These are phyloP conservation scores for Zalaria obscura DNA, from an alignment of 2,329 filamentous ascomycete species.

Conservation along the genomic window DNA sequence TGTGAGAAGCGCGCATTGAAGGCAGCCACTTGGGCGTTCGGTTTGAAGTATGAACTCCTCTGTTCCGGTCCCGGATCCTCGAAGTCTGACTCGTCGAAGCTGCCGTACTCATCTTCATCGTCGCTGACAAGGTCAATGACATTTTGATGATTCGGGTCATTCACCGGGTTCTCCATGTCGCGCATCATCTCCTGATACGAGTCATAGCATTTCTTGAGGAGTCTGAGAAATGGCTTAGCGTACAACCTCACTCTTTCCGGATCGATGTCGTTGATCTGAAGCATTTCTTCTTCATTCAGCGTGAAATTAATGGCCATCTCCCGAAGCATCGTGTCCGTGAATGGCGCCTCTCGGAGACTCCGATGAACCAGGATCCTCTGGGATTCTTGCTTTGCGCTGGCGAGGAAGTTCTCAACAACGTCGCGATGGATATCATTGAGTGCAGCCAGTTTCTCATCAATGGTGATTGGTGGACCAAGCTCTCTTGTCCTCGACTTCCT, in stretches of 20 bases:
- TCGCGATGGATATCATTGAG: constrained; percentile 47
- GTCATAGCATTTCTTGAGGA: constrained; percentile 33
- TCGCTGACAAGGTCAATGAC: constrained; percentile 33
- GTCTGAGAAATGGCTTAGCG: constrained; percentile 45
- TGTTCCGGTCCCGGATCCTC: constrained; percentile 20
- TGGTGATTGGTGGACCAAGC: constrained; percentile 45
- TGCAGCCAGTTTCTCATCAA: constrained; percentile 37
- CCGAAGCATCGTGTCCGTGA: constrained; percentile 54
- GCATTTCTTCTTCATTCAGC: constrained; percentile 46
- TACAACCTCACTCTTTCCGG: constrained; percentile 46
- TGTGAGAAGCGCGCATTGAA: constrained; percentile 14
- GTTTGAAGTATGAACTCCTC: constrained; percentile 12
- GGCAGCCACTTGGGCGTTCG: constrained; percentile 10
- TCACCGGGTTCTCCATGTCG: constrained; percentile 23
- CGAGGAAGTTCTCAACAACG: constrained; percentile 51
- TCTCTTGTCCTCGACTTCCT: constrained; percentile 21
- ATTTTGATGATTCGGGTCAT: constrained; percentile 36
- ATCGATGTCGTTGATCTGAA: constrained; percentile 48
- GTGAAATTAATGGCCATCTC: constrained; percentile 63
- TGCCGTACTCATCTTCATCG: constrained; percentile 29
- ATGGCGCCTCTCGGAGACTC: constrained; percentile 42
- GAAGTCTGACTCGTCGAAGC: constrained; percentile 27
- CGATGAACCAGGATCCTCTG: constrained; percentile 47
- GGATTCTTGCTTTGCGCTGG: constrained; percentile 45
- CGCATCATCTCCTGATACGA: constrained; percentile 25